Evolutionary conservation across 1,139 yeast genomes (phyloP).

Genomic region (Sugiyamaella grinbergsii): DNA sequence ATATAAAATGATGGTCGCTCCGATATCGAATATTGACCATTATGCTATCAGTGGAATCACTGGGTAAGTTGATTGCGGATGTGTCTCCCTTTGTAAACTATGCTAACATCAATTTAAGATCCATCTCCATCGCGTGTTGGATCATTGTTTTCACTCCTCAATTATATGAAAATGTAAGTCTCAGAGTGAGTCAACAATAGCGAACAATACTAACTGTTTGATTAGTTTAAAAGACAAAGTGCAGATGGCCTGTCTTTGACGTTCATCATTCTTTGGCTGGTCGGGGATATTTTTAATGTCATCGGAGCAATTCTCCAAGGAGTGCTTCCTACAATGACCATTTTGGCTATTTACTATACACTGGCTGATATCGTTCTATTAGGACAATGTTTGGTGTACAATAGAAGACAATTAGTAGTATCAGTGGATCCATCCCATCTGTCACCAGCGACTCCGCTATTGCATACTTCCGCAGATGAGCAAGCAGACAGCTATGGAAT

Average conservation of each 20-base stretch:
- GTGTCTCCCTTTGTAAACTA: neutral
- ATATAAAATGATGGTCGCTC: conserved; percentile 24
- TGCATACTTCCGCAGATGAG: conserved; percentile 47
- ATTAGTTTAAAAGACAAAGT: conserved; percentile 65
- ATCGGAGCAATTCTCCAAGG: conserved; percentile 87
- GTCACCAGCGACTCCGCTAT: conserved; percentile 86
- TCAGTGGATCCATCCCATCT: conserved; percentile 72
- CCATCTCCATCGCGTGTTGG: conserved; percentile 96
- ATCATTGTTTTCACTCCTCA: conserved; percentile 97
- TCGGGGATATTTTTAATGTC: conserved; percentile 91
- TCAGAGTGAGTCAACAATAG: no score
- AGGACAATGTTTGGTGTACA: conserved; percentile 77
- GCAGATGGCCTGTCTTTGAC: conserved; percentile 84
- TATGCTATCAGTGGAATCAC: conserved; percentile 83
- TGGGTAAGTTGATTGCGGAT: conserved; percentile 49
- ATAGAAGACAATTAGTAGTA: conserved; percentile 41
- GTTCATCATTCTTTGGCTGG: conserved; percentile 81
- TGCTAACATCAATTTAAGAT: conserved; percentile 38
- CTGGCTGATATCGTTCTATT: conserved; percentile 82
- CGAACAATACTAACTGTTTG: neutral
- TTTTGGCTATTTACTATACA: conserved; percentile 88
- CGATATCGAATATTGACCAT: conserved; percentile 52
- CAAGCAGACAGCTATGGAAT: conserved; percentile 42
- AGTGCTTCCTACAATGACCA: conserved; percentile 88
- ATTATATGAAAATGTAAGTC: conserved; percentile 71